Evolutionary conservation across 495 filamentous ascomycete species (phyloP).

Genomic region (Elasticomyces elasticus): DNA sequence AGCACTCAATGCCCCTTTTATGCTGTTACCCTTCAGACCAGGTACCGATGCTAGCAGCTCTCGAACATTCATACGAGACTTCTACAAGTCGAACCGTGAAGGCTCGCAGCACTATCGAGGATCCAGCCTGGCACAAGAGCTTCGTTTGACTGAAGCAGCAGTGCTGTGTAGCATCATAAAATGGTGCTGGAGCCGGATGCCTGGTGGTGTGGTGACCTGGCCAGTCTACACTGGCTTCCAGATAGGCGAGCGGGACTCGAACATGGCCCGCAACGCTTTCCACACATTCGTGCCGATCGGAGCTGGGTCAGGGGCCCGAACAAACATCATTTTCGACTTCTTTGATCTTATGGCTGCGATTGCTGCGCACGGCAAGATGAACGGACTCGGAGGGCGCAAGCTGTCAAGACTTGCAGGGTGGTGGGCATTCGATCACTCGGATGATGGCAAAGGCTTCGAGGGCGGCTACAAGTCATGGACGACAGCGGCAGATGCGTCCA

Average conservation of each 20-base stretch:
- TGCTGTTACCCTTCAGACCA: slow-evolving; percentile 92
- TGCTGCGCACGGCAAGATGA: slow-evolving; percentile 76
- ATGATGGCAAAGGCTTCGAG: slow-evolving; percentile 85
- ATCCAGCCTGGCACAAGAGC: slow-evolving; percentile 66
- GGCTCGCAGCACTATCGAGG: slow-evolving; percentile 39
- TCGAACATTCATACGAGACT: slow-evolving; percentile 85
- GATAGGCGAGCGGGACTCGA: slow-evolving; percentile 89
- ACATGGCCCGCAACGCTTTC: slow-evolving; percentile 85
- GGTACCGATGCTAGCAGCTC: slow-evolving; percentile 84
- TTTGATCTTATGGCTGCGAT: slow-evolving; percentile 86
- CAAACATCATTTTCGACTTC: slow-evolving; percentile 88
- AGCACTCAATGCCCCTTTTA: slow-evolving; percentile 84
- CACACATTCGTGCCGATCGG: slow-evolving; percentile 92
- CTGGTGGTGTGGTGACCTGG: slow-evolving; percentile 91
- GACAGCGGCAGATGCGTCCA: slow-evolving; percentile 85
- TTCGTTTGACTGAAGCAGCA: slow-evolving; percentile 89
- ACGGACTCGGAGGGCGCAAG: slow-evolving; percentile 88
- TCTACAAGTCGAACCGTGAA: slow-evolving; percentile 53
- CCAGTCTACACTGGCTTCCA: slow-evolving; percentile 93
- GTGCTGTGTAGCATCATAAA: slow-evolving; percentile 90
- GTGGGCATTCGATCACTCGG: slow-evolving; percentile 94
- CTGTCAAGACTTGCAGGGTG: slow-evolving; percentile 91
- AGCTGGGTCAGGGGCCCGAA: slow-evolving; percentile 77
- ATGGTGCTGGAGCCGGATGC: slow-evolving; percentile 96
- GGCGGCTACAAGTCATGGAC: slow-evolving; percentile 85